Evolutionary conservation across 2,329 filamentous ascomycete genomes (phyloP), one percentile per base, ranked within the genome.

Genomic region (Talaromyces sp.): DNA sequence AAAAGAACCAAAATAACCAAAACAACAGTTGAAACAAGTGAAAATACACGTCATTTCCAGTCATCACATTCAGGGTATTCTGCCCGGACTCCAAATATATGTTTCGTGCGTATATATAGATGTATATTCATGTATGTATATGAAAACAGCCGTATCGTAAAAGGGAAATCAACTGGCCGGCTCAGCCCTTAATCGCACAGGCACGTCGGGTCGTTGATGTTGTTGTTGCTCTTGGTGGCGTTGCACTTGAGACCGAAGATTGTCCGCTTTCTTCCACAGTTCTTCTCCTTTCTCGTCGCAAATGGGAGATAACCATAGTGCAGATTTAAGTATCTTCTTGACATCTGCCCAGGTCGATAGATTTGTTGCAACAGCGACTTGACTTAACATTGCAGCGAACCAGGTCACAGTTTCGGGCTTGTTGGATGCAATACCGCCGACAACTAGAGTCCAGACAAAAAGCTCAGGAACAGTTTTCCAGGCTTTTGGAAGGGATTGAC

Each of bases 281-380:
- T 69, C 68, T 19, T 71, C 56, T 2, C 69, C 71, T 62, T 70
- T 68, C n/a, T 64, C 60, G 35, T 71, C 70, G 43, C 70, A 71
- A 13, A 70, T 68, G 35, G 67, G 60, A 5, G 67, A 64, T 22
- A 69, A 68, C 71, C 71, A 73, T 47, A 73, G 41, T 37, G 69
- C 67, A 41, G 67, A 68, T 49, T 63, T 63, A 33, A 73, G 54
- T 9, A 65, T 67, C 11, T 66, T 64, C 45, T 68, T 67, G 47
- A 72, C 56, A 41, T 60, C 66, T 3, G 58, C 27, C 71, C 70
- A 73, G 19, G 57, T 65, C 10, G 63, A 64, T 37, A 73, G 63
- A 45, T 66, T 66, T 13, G 68, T 64, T 3, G 63, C 64, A 5
- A 52, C 50, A 4, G 66, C 66, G n/a, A 71, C 62, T 11, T 67